Percentiles rank a stretch among this genome's conserved stretches.
phyloP scores from a whole-genome alignment of 1,284 basidiomycete species.

The Polyporus tsugae region DNA sequence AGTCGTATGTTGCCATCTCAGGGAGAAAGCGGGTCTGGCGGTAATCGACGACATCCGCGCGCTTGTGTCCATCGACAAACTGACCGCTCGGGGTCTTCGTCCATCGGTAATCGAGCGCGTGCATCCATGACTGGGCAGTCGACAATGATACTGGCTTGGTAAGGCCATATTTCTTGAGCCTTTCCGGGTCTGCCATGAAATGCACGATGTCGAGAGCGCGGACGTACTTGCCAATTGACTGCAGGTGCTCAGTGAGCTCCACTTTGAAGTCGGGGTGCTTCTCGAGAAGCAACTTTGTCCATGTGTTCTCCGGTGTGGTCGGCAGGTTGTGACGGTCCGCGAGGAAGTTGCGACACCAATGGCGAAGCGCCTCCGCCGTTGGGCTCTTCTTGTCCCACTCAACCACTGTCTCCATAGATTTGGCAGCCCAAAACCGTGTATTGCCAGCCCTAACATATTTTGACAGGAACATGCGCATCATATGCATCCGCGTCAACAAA shows the following conservation, averaged over 20 bases:
- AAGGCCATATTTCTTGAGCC: slow-evolving; percentile 23
- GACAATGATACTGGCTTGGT: slow-evolving; percentile 32
- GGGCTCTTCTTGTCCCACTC: slow-evolving; percentile 3
- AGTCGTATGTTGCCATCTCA: slow-evolving; percentile 13
- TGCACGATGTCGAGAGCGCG: slow-evolving; percentile 40
- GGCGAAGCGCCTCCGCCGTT: slow-evolving; percentile 15
- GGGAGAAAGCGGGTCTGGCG: slow-evolving; percentile 39
- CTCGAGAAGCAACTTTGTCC: slow-evolving; percentile 36
- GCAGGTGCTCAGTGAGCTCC: slow-evolving; percentile 36
- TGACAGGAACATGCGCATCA: slow-evolving; percentile 24
- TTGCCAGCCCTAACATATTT: slow-evolving; percentile 10
- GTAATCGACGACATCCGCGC: slow-evolving; percentile 41
- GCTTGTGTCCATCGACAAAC: slow-evolving; percentile 47
- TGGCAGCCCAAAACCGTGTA: slow-evolving; percentile 13
- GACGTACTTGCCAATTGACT: slow-evolving; percentile 41
- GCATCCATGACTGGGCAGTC: slow-evolving; percentile 44
- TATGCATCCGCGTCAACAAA: slow-evolving; percentile 19
- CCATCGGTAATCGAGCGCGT: slow-evolving; percentile 41
- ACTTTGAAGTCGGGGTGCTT: slow-evolving; percentile 36
- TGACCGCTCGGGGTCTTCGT: slow-evolving; percentile 35
- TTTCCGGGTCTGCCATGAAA: slow-evolving; percentile 27
- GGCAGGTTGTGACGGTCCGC: slow-evolving; percentile 31
- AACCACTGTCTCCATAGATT: slow-evolving; percentile 17
- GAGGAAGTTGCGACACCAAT: slow-evolving; percentile 35
- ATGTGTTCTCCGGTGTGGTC: slow-evolving; percentile 33